Conservation (phyloP, 2,329 filamentous ascomycete genomes). For the Teratosphaeriaceae sp. region DNA sequence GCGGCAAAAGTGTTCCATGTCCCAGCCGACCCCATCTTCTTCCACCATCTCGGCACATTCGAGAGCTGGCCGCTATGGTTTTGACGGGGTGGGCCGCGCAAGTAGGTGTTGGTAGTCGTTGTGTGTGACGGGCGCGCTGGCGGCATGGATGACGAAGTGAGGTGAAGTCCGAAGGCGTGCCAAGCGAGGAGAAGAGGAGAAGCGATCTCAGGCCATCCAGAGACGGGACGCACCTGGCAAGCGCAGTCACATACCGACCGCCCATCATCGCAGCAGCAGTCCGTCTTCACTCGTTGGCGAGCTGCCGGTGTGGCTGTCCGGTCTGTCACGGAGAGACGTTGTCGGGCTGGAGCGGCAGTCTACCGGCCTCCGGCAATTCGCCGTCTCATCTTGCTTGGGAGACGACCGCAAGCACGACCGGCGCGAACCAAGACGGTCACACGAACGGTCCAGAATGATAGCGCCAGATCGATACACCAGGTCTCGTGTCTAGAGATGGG, state of each 20-base stretch:
- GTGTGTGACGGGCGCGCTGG: no score
- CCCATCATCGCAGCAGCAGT: neutral
- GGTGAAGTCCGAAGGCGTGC: conserved; percentile 1
- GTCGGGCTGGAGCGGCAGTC: neutral
- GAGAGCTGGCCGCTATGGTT: no score
- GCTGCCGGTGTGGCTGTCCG: neutral
- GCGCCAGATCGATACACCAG: neutral
- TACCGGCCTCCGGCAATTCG: neutral
- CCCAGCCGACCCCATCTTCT: no score
- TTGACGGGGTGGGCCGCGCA: no score
- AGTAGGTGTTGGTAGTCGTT: no score
- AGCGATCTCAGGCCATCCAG: no score
- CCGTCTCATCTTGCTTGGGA: no score
- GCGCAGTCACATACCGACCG: no score
- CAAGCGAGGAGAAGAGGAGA: neutral
- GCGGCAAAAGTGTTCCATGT: no score
- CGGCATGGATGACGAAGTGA: neutral
- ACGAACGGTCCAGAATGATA: neutral
- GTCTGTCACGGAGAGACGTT: neutral
- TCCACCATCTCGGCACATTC: no score
- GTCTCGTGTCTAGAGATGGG: neutral
- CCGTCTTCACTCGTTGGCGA: neutral
- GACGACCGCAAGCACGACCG: neutral
- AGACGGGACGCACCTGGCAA: no score
- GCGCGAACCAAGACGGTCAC: neutral